Evolutionary conservation across 768 basidiomycete genomes (phyloP).

Genomic region (Boletus fagicola): DNA sequence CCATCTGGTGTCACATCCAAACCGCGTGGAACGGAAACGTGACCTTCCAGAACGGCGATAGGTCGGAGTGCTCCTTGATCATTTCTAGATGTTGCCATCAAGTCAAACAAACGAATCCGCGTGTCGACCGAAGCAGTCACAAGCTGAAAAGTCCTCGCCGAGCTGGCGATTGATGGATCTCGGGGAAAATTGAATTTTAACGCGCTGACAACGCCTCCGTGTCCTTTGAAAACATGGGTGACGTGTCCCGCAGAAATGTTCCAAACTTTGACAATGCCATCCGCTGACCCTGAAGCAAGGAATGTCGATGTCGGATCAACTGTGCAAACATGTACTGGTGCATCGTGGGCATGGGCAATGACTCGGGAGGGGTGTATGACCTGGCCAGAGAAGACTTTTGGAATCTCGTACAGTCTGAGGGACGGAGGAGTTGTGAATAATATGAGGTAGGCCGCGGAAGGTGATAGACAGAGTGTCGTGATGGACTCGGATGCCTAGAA

Average conservation of each 20-base stretch:
- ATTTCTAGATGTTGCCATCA: conserved; percentile 62
- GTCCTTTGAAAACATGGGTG: conserved; percentile 94
- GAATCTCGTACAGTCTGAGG: conserved; percentile 82
- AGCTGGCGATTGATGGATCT: conserved; percentile 48
- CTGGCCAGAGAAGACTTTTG: conserved; percentile 45
- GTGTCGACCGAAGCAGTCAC: conserved; percentile 92
- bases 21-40: conserved; percentile 91
- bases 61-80: conserved; percentile 59
- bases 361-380: conserved; percentile 69
- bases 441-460: conserved; percentile 68
- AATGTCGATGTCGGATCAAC: conserved; percentile 85
- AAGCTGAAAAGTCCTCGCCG: conserved; percentile 65
- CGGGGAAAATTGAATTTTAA: conserved; percentile 79
- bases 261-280: conserved; percentile 97
- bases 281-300: conserved; percentile 93
- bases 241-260: conserved; percentile 82
- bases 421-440: conserved; percentile 80
- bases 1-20: conserved; percentile 84
- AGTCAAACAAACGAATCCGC: conserved; percentile 87
- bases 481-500: conserved; percentile 80
- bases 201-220: conserved; percentile 96
- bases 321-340: conserved; percentile 88
- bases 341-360: conserved; percentile 83
- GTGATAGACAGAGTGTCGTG: conserved; percentile 80
- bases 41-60: conserved; percentile 85